A percentile compares a stretch with the other conserved stretches of the same genome.
Evolutionary conservation across 1,139 yeast species (phyloP).

Genomic region (Scheffersomyces titani): DNA sequence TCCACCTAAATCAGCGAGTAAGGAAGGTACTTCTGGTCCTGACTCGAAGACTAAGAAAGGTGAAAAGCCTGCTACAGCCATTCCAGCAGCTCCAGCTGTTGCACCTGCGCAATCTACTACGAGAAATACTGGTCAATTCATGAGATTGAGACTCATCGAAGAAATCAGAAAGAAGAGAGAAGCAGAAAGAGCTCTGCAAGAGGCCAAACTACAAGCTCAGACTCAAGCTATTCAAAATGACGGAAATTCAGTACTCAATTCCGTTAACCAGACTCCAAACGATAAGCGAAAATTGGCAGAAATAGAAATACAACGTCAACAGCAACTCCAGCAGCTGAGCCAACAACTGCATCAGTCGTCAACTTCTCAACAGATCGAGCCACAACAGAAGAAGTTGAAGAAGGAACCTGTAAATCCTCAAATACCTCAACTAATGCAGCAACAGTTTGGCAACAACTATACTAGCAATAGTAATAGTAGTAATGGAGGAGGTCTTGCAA

Average conservation of each 20-base stretch:
- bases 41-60: constrained; percentile 26
- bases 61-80: constrained; percentile 17
- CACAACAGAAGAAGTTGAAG: constrained; percentile 6
- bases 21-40: constrained; percentile 16
- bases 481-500: background rate
- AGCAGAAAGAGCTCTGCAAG: constrained; percentile 45
- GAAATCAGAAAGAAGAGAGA: constrained; percentile 49
- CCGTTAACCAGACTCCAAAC: constrained; percentile 48
- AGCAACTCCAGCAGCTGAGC: constrained; percentile 1
- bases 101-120: constrained; percentile 17
- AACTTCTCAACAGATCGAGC: constrained; percentile 3
- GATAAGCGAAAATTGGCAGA: constrained; percentile 22
- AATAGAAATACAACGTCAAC: constrained; percentile 1
- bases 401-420: constrained; percentile 4
- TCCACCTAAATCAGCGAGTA: constrained; percentile 13
- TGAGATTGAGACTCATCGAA: constrained; percentile 50
- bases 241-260: constrained; percentile 31
- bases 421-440: constrained; percentile 14
- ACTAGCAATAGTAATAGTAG: background rate
- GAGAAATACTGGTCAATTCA: constrained; percentile 44
- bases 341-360: constrained; percentile 1
- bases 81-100: constrained; percentile 18
- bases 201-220: constrained; percentile 37
- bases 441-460: constrained; percentile 10
- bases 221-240: constrained; percentile 19